Base-by-base conservation (phyloP, 331 rosid genomes). In the Cydonia oblonga region DNA sequence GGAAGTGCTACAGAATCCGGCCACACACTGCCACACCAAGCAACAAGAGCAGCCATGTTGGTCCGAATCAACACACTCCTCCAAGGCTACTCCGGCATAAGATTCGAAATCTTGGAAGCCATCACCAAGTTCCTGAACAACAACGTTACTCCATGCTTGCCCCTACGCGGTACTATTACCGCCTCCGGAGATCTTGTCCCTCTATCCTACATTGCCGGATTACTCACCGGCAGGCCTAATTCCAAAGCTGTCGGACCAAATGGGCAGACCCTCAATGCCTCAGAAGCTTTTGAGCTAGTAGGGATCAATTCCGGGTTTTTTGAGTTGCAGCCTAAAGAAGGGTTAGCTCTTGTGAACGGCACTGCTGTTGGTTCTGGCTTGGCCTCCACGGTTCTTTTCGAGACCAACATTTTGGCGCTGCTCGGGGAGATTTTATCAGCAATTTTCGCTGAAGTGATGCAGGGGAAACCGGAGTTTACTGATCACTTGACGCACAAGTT, bases 161-260 rank as follows among this genome's bases (percentile, higher is more conserved):
- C 98, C 19, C 90, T 92, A 15, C 92, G 98, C 0, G 96, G 98
- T 12, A 86, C 98, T 2, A 80, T 92, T 78, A 76, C 92, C 0
- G 87, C 98, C 20, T 92, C 98, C 0, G 96, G 98, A 6, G 98
- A 92, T 76, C 87, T 92, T 12, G 91, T 92, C 46, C 98, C 98
- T n/a, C 95, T 90, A n/a, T 85, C 98, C 52, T 90, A 90, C 85
- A 88, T 92, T 3, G 96, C 92, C 2, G 96, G 98, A 15, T 67
- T 92, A 23, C 83, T 92, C 6, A 90, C 91, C 0, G 96, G 98
- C 29, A 46, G 96, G 40, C 91, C 87, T 3, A 92, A 90, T 20
- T 85, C 96, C 46, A 90, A 81, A 62, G 92, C 92, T 0, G 69
- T 82, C 0, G 98, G 98, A 1, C 91, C 92, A 2, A 23, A 46